These are phyloP conservation scores for Trichoderma sp. DNA, from an alignment of 2,329 filamentous ascomycete genomes.

Conservation along the genomic window DNA sequence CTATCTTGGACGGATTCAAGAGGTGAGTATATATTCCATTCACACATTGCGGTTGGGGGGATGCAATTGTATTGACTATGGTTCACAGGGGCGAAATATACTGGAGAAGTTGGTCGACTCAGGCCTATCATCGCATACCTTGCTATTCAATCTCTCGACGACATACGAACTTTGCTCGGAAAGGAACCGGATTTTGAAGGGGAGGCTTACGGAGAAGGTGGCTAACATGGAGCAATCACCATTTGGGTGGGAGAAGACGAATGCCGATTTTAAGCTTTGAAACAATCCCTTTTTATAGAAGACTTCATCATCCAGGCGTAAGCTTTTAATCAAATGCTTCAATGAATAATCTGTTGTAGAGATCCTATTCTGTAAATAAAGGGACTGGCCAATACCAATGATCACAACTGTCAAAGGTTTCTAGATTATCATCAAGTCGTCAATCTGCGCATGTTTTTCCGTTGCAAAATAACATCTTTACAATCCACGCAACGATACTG, in stretches of 20 bases:
- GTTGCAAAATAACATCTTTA: neutral
- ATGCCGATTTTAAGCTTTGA: constrained; percentile 73
- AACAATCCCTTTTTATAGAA: neutral
- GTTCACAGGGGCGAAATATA: constrained; percentile 58
- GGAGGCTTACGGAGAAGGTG: constrained; percentile 66
- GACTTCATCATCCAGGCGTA: neutral
- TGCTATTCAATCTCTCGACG: constrained; percentile 87
- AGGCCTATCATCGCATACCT: constrained; percentile 68
- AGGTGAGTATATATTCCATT: constrained; percentile 49
- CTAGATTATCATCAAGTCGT: neutral
- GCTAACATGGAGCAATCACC: constrained; percentile 56
- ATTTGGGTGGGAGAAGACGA: constrained; percentile 67
- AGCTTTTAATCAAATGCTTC: neutral
- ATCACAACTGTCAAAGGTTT: neutral
- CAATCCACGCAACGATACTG: neutral
- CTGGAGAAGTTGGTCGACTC: constrained; percentile 65
- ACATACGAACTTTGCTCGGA: constrained; percentile 92
- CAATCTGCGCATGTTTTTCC: neutral
- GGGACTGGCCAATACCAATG: too few relatives aligned
- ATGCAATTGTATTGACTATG: neutral
- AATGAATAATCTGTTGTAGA: neutral
- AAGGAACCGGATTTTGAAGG: constrained; percentile 66
- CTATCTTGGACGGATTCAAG: constrained; percentile 73
- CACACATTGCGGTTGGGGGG: neutral
- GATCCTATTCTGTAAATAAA: neutral